Evolutionary conservation across 2,329 filamentous ascomycete genomes (phyloP), one percentile per base, ranked within the genome.

Genomic region (Didymella lethalis): DNA sequence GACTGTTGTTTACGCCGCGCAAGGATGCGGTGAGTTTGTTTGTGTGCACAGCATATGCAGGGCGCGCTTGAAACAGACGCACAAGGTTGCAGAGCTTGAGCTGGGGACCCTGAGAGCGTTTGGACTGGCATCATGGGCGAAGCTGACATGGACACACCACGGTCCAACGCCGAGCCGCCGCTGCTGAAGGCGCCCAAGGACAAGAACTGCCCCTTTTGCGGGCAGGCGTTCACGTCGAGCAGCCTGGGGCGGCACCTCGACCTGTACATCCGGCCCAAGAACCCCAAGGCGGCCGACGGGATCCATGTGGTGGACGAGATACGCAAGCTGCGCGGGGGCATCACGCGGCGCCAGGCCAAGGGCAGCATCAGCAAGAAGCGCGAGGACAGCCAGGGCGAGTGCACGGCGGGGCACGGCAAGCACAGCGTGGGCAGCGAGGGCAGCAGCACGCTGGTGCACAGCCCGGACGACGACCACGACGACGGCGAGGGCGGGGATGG

Each of bases 271-370:
- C 93, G 93, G 73, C 90, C 93, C 59, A 96, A 93, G 80, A 97
- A 97, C 76, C 92, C 94, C 1, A 95, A 93, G 77, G 85, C 89
- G 1, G 81, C 90, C 7, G 94, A 98, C 78, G 93, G 93, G 48
- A 80, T 97, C 45, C 94, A 98, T 78, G 85, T 96, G 80, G 91
- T 97, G 58, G 91, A 94, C 7, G 91, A 92, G 77, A 98, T 98
- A 70, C 86, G 86, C 66, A 91, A 90, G 77, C 81, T 96, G 70
- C 87, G 94, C 52, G 91, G 92, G 44, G 86, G 87, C 61, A 96
- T 98, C 76, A 98, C 94, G 26, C 85, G 94, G 64, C 85, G 94
- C 59, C 92, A 97, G 74, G 88, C 92, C 2, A 86, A 91, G 69
- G 86, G 85, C 56, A 88, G 88, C 1, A 80, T 83, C 23, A 69